Evolutionary conservation across 768 basidiomycete species (phyloP).

Genomic region (Psilocybe cyanescens): DNA sequence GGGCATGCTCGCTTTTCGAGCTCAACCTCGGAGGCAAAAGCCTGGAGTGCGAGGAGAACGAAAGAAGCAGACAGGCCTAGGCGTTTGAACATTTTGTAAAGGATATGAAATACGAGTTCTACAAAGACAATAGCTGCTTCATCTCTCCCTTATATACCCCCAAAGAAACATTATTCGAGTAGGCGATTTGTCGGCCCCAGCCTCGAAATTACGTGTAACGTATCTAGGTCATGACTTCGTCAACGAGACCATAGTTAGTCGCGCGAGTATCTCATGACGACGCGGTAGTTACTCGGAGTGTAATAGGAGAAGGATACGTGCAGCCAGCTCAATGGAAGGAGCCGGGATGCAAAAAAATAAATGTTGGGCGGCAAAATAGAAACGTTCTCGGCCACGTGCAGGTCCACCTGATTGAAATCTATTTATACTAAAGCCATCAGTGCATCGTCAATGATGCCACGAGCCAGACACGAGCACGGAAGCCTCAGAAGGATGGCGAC

Average conservation of each 20-base stretch:
- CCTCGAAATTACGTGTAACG: neutral
- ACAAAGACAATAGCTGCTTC: neutral
- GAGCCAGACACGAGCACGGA: neutral
- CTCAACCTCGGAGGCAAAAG: slow-evolving; percentile 14
- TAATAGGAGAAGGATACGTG: neutral
- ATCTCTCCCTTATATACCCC: slow-evolving; percentile 1
- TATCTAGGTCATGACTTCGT: neutral
- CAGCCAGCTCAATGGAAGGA: neutral
- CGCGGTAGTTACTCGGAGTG: slow-evolving; percentile 13
- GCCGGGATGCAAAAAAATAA: neutral
- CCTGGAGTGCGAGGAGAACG: slow-evolving; percentile 19
- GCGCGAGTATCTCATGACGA: neutral
- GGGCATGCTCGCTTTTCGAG: slow-evolving; percentile 28
- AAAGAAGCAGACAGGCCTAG: slow-evolving; percentile 12
- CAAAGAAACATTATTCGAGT: neutral
- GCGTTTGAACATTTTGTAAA: slow-evolving; percentile 16
- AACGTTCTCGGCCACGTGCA: neutral
- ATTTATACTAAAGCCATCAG: neutral
- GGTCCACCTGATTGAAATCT: neutral
- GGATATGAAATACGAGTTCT: neutral
- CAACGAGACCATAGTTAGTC: neutral
- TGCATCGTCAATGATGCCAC: slow-evolving; percentile 8
- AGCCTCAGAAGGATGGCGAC: neutral
- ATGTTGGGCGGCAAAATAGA: slow-evolving; percentile 6
- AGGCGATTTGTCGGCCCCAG: slow-evolving; percentile 8